These are phyloP conservation scores for Cladorrhinum sp. DNA, from an alignment of 2,329 filamentous ascomycete species.

Conservation along the genomic window DNA sequence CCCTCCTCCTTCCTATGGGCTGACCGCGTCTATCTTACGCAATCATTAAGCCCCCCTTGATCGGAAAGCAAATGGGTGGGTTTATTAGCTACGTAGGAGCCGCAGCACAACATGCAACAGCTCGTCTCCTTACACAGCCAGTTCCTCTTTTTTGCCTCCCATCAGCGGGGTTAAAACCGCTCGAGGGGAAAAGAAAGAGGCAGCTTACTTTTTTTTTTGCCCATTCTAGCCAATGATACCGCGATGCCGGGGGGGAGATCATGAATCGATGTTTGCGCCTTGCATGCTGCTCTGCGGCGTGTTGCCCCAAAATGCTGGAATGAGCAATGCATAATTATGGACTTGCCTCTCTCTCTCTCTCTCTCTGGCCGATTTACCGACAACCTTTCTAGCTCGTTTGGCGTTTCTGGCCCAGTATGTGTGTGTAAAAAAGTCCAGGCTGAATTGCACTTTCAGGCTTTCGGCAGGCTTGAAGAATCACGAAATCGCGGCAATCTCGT, in stretches of 20 bases:
- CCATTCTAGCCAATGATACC: background rate
- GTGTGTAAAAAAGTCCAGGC: background rate
- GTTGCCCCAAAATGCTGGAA: background rate
- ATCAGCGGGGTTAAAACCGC: background rate
- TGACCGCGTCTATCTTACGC: too few relatives aligned
- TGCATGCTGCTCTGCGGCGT: slow-evolving; percentile 6
- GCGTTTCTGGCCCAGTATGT: background rate
- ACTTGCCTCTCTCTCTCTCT: too few relatives aligned
- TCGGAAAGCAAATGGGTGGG: too few relatives aligned
- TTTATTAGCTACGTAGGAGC: too few relatives aligned
- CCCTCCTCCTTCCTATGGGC: too few relatives aligned
- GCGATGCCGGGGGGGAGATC: background rate
- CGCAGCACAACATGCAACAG: too few relatives aligned
- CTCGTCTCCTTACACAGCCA: too few relatives aligned
- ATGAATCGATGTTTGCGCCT: slow-evolving; percentile 4
- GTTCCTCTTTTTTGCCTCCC: background rate
- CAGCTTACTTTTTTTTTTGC: background rate
- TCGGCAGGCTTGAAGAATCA: background rate
- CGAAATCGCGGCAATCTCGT: background rate
- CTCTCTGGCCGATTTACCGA: too few relatives aligned
- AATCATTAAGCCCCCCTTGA: too few relatives aligned
- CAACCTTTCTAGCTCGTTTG: background rate
- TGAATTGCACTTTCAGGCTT: background rate
- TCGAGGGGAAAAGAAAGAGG: background rate
- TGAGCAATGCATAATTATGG: background rate